Percentiles rank a stretch among this genome's conserved stretches.
These are phyloP conservation scores for Torrubiella hemipterigena DNA, from an alignment of 2,329 filamentous ascomycete species.

Conservation along the genomic window DNA sequence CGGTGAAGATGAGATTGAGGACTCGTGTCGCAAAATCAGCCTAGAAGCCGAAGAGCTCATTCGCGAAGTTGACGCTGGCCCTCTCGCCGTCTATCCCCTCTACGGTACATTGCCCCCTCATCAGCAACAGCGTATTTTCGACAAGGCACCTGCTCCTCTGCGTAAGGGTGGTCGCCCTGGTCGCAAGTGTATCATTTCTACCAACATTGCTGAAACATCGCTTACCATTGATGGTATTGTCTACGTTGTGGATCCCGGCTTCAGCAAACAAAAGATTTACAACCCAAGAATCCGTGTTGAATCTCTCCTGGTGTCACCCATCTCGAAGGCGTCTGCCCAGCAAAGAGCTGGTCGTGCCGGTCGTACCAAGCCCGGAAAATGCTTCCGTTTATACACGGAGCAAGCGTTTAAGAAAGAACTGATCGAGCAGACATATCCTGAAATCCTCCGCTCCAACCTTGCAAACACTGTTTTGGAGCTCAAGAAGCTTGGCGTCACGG, in stretches of 20 bases:
- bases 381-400: conserved; percentile 94
- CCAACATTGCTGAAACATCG: conserved; percentile 95
- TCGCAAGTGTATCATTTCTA: conserved; percentile 88
- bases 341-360: conserved; percentile 97
- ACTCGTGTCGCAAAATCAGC: conserved; percentile 82
- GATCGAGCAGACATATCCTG: conserved; percentile 93
- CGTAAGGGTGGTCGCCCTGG: conserved; percentile 71
- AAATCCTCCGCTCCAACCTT: conserved; percentile 88
- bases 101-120: conserved; percentile 88
- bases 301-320: conserved; percentile 91
- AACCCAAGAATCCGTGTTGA: conserved; percentile 95
- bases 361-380: conserved; percentile 96
- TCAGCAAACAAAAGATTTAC: conserved; percentile 99
- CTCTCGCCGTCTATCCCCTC: conserved; percentile 80
- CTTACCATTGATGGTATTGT: conserved; percentile 98
- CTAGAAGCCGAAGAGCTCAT: conserved; percentile 88
- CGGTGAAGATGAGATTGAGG: conserved; percentile 97
- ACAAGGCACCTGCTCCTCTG: conserved; percentile 64
- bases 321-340: conserved; percentile 94
- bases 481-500: conserved; percentile 92
- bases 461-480: conserved; percentile 90
- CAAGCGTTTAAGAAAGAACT: conserved; percentile 94
- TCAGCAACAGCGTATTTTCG: conserved; percentile 93
- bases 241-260: conserved; percentile 97
- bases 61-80: conserved; percentile 81